Base-by-base conservation (phyloP, 352 stramenopile genomes). In the Aphanomyces euteiches region DNA sequence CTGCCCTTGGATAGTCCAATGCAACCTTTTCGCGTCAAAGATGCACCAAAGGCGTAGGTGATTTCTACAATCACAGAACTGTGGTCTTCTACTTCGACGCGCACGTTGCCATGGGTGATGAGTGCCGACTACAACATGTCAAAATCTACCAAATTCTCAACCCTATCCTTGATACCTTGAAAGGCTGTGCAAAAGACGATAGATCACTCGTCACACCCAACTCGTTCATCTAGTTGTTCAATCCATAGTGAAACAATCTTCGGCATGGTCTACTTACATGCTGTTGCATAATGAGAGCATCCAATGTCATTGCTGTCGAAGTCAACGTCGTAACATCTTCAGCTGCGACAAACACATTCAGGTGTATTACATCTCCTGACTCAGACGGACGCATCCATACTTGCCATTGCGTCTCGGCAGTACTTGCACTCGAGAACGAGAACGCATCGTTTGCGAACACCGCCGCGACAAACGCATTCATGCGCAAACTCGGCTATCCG, bases 191-290 rank as follows among this genome's bases (percentile, higher is more conserved):
- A 70, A 70, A 70, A 47, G 53, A 61, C 17, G 7, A 19, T n/a
- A 70, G 40, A 34, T 70, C 64, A 37, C 64, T 56, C 28, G 19
- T 60, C 10, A 70, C 54, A n/a, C 64, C 64, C 7, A 70, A 43
- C 7, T 70, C 64, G 15, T 70, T 17, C 64, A 70, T 70, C 64
- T 70, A 61, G 12, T 39, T 28, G 40, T 41, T 12, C 28, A 61
- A 4, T 21, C 17, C 5, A 60, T 41, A 40, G 5, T n/a, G 36
- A 28, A 12, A 61, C 12, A 12, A 34, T 48, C 10, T 36, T 19
- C 7, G 5, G 5, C 7, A 19, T 50, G 1, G 43, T 50, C 10
- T n/a, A 48, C 7, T 7, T 7, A 70, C 64, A 48, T 70, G 64
- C 4, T 12, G 15, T 45, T 60, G 12, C 7, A 70, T 39, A 5